Base-by-base conservation (phyloP, 2,329 filamentous ascomycete genomes). In the Rhinocladiella similis region DNA sequence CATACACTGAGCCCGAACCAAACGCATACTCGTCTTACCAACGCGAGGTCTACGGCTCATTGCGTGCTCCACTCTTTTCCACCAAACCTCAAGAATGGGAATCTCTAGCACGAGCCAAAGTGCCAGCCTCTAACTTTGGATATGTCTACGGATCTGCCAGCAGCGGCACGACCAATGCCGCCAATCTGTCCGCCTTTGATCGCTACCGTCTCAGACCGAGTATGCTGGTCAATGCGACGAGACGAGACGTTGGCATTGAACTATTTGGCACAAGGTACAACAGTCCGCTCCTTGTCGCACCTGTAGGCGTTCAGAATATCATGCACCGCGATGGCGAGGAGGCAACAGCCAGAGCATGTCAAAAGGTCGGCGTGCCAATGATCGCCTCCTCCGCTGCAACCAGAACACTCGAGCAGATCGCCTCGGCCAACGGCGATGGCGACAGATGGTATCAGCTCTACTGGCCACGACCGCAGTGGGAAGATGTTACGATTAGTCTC, bases 401-500 rank as follows among this genome's bases (percentile, higher is more conserved):
- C 0, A 76, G 79, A 6, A 81, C 80, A 1, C 85, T 90, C 47
- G 86, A 90, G 67, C 80, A 90, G 55, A 80, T 89, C 0, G 85
- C 84, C 0, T 66, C 71, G 5, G 82, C 81, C 0, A 83, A 80
- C 50, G 80, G 79, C 0, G 70, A 77, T 1, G 81, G 81, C 0
- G 52, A 60, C 13, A 75, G 85, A 2, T 91, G 86, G 86, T 91
- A 80, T 68, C 88, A 91, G 68, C 79, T 91, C 0, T 91, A 91
- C 72, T 90, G 87, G 85, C 87, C 87, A 0, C 71, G 43, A 1
- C 65, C 66, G 41, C 65, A 80, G 35, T 79, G 83, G 52, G 80
- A 89, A 47, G 82, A 85, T 3, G 75, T 90, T 46, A 90, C 87
- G 0, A 73, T 77, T 0, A 86, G 81, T 47, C 72, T 90, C 20